phyloP scores from a whole-genome alignment of 495 filamentous ascomycete genomes.

The Parachaetomium inaequale region DNA sequence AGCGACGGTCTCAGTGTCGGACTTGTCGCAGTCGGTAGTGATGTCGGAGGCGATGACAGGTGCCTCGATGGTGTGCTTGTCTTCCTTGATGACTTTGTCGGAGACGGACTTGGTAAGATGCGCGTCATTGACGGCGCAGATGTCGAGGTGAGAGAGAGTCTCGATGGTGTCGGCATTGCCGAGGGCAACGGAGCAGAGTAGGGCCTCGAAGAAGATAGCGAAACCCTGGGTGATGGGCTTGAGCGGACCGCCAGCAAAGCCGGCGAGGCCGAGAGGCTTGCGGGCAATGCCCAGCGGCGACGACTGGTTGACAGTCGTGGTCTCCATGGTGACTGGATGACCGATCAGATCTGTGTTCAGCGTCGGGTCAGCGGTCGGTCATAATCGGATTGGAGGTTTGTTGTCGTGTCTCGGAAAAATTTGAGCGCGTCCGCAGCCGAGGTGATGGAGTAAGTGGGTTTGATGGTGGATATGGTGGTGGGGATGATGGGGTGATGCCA shows the following conservation, averaged over 20 bases:
- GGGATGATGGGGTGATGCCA: slow-evolving; percentile 4
- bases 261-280: not conserved
- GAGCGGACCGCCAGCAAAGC: not conserved
- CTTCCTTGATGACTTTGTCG: not conserved
- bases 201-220: not conserved
- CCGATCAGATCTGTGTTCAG: not conserved
- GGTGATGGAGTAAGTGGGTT: not conserved
- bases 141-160: not conserved
- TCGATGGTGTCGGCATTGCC: not conserved
- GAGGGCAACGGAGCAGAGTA: not conserved
- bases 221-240: slow-evolving; percentile 4
- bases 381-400: not conserved
- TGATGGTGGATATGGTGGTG: too few relatives aligned
- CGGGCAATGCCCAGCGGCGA: not conserved
- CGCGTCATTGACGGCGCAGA: not conserved
- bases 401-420: slow-evolving; percentile 1
- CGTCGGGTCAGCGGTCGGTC: not conserved
- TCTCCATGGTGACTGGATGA: not conserved
- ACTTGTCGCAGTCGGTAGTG: too few relatives aligned
- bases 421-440: slow-evolving; percentile 3
- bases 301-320: not conserved
- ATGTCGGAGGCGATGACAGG: too few relatives aligned
- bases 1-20: too few relatives aligned
- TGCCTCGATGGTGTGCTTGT: not conserved
- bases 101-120: too few relatives aligned